These are phyloP conservation scores for Trichaptum fuscoviolaceum DNA, from an alignment of 768 basidiomycete species.

Conservation along the genomic window DNA sequence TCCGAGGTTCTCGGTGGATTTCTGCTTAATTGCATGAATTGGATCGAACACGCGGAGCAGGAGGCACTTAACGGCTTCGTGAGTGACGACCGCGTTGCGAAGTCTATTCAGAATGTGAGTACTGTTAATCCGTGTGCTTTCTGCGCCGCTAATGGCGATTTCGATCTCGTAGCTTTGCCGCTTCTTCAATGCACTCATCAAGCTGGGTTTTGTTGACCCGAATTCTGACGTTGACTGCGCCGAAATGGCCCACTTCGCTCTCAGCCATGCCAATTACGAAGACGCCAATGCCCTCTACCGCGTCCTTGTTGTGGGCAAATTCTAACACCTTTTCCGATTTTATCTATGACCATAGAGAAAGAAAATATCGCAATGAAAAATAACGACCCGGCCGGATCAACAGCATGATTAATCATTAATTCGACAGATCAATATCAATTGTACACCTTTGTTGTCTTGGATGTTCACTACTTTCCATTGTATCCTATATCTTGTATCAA, in stretches of 20 bases:
- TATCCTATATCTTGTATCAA: slow-evolving; percentile 1
- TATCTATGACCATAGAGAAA: background rate
- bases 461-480: background rate
- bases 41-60: slow-evolving; percentile 64
- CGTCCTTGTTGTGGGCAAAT: slow-evolving; percentile 41
- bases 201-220: slow-evolving; percentile 57
- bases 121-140: slow-evolving; percentile 7
- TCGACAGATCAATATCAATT: background rate
- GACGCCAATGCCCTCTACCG: slow-evolving; percentile 75
- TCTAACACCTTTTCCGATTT: slow-evolving; percentile 8
- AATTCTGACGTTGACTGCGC: slow-evolving; percentile 61
- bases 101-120: slow-evolving; percentile 67
- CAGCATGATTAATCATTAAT: slow-evolving; percentile 1
- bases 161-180: slow-evolving; percentile 53
- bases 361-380: background rate
- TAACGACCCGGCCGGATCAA: background rate
- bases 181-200: slow-evolving; percentile 69
- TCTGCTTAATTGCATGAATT: slow-evolving; percentile 62
- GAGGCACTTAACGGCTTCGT: slow-evolving; percentile 64
- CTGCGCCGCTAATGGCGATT: background rate
- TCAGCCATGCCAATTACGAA: slow-evolving; percentile 67
- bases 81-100: slow-evolving; percentile 69
- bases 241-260: slow-evolving; percentile 74
- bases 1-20: slow-evolving; percentile 66
- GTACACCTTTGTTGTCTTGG: slow-evolving; percentile 1